Base-by-base conservation (phyloP, 148 eudicot genomes). In the Camellia japonica region DNA sequence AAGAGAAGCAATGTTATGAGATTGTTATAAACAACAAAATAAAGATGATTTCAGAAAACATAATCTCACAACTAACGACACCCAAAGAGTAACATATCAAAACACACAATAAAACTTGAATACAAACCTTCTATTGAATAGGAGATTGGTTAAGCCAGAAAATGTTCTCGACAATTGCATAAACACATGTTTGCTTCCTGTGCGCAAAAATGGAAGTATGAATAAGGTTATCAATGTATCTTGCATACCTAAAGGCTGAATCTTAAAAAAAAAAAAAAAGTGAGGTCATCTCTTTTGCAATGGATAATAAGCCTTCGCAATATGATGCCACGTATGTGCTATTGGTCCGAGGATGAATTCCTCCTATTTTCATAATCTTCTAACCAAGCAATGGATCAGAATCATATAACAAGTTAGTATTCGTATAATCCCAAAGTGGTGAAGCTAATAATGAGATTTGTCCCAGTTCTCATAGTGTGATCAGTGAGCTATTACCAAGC, bases 71-170 rank as follows among this genome's bases (percentile, higher is more conserved):
- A 38, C 7, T 38, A 56, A 2, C 12, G 10, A 38, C 38, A 71
- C 2, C 44, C 16, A 12, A 70, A 77, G 66, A 54, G 7, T 9
- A 43, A 30, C 66, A 71, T 49, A 14, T 74, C 23, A 19, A 42
- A 23, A 43, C 64, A 5, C 59, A 75, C 0, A 30, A 51, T 0
- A 11, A 19, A 55, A n/a, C 3, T 16, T 23, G 66, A 68, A 76
- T 47, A 59, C 82, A 54, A 75, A 92, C 97, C 93, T 87, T 89
- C 82, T 90, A 80, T 92, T 92, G 75, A 95, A 93, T 63, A 93
- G 79, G 73, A 95, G 85, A 87, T 92, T 83, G 19, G 91, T 86
- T 78, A 95, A 73, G 79, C 90, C 88, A 71, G 90, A 86, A 30
- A 93, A 84, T 19, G 87, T 77, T 86, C 87, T 95, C 7, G 92